phyloP scores from a whole-genome alignment of 192 early-diverging fungal species.

The Rhizoclosmatium sp. region DNA sequence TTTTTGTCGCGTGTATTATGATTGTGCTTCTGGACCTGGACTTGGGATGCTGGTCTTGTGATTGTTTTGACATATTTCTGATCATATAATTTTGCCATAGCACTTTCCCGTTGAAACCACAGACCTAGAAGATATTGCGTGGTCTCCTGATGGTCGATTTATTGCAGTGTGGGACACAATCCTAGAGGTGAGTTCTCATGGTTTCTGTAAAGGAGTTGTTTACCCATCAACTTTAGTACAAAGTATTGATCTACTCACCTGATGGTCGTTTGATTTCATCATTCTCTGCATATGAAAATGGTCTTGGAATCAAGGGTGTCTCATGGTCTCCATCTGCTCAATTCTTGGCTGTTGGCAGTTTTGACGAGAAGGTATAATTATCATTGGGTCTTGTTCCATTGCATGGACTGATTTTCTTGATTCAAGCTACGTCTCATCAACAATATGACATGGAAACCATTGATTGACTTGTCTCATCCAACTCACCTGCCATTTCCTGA shows the following conservation, averaged over 20 bases:
- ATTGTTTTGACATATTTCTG: neutral
- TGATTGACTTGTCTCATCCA: constrained; percentile 69
- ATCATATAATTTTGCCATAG: constrained; percentile 43
- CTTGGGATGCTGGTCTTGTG: neutral
- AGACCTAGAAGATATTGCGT: constrained; percentile 77
- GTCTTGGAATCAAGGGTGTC: constrained; percentile 79
- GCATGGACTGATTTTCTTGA: constrained; percentile 13
- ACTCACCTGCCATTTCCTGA: constrained; percentile 37
- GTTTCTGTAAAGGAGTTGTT: neutral
- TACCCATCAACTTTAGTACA: constrained; percentile 56
- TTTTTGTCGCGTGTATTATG: constrained; percentile 27
- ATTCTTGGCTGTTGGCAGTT: constrained; percentile 84
- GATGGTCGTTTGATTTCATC: constrained; percentile 62
- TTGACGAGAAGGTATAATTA: constrained; percentile 77
- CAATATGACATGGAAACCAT: constrained; percentile 73
- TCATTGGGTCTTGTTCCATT: neutral
- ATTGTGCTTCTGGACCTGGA: constrained; percentile 6
- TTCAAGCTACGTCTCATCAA: constrained; percentile 72
- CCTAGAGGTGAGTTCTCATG: constrained; percentile 61
- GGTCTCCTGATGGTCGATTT: constrained; percentile 86
- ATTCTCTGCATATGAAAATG: constrained; percentile 63
- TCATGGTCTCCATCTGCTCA: constrained; percentile 79
- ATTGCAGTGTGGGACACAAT: constrained; percentile 79
- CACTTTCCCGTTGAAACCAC: constrained; percentile 72
- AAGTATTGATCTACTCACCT: constrained; percentile 71